Evolutionary conservation across 352 stramenopile species (phyloP), one percentile per base, ranked within the genome.

Genomic region (Aphanomyces cochlioides): DNA sequence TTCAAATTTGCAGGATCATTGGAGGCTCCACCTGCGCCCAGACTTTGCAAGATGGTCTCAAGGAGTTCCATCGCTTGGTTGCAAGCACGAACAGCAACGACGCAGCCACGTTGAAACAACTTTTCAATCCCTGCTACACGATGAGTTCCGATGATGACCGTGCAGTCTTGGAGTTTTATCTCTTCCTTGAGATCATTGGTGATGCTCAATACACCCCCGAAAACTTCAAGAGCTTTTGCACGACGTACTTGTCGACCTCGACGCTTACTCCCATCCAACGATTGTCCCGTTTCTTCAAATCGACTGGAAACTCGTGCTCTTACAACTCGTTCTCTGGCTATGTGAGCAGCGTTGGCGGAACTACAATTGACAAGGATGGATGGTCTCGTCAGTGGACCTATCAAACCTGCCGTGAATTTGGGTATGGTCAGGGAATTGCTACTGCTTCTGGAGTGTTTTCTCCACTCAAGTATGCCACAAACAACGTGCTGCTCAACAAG

Each of bases 381-480:
- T 69, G 45, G 8, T 1, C 13, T 72, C 89, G 66, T 76, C 61
- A 56, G 65, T 72, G n/a, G 76, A 82, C 17, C 90, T 85, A 82
- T 76, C 74, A 36, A 84, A 92, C 61, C 79, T 86, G 56, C 84
- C 85, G 15, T 40, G 74, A 80, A 91, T 88, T 67, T 95, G 88
- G 88, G 75, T 89, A 41, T 95, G 83, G 83, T 84, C 95, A 57
- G 94, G 93, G 57, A 93, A 86, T 68, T n/a, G 38, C 53, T 5
- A 56, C 21, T 36, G 15, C 13, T 8, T 69, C 34, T 47, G 38
- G 37, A 28, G 72, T 58, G 41, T 72, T 65, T 57, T 79, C 73
- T 39, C 79, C 94, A 73, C 72, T 96, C 45, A 85, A 87, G 43
- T 96, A 90, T 67, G 93, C 95, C 74, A 85, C 94, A 45, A 80